Evolutionary conservation across 2,329 filamentous ascomycete genomes (phyloP).

Genomic region (Xylaria sp.): DNA sequence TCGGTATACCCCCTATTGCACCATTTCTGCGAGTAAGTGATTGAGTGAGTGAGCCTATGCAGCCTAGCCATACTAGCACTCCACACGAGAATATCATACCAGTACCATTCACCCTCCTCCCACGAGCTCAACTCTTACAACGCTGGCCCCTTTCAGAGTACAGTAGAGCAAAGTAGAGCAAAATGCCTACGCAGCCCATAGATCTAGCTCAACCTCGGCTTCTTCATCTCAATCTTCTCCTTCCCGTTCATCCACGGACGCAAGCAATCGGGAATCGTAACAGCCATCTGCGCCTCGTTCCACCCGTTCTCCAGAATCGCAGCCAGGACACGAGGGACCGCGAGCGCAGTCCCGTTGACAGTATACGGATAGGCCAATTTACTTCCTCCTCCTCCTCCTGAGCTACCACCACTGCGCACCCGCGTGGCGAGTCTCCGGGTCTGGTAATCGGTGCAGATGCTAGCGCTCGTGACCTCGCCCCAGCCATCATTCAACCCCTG

Average conservation of each 20-base stretch:
- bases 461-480: constrained; percentile 92
- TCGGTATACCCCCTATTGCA: neutral
- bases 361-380: constrained; percentile 80
- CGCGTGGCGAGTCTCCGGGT: constrained; percentile 80
- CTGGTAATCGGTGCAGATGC: constrained; percentile 95
- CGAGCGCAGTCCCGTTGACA: constrained; percentile 91
- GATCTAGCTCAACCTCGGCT: constrained; percentile 9
- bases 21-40: neutral
- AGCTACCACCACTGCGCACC: constrained; percentile 61
- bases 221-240: constrained; percentile 63
- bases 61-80: neutral
- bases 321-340: constrained; percentile 86
- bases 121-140: neutral
- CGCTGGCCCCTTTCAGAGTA: neutral
- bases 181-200: neutral
- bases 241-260: constrained; percentile 83
- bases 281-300: constrained; percentile 70
- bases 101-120: neutral
- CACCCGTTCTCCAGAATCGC: constrained; percentile 91
- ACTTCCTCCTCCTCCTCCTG: constrained; percentile 21
- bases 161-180: neutral
- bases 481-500: constrained; percentile 68
- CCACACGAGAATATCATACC: neutral
- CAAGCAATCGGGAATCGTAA: constrained; percentile 79
- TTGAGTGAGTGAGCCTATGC: too few species aligned